These are phyloP conservation scores for Cytospora schulzeri DNA, from an alignment of 2,329 filamentous ascomycete genomes.

Conservation along the genomic window DNA sequence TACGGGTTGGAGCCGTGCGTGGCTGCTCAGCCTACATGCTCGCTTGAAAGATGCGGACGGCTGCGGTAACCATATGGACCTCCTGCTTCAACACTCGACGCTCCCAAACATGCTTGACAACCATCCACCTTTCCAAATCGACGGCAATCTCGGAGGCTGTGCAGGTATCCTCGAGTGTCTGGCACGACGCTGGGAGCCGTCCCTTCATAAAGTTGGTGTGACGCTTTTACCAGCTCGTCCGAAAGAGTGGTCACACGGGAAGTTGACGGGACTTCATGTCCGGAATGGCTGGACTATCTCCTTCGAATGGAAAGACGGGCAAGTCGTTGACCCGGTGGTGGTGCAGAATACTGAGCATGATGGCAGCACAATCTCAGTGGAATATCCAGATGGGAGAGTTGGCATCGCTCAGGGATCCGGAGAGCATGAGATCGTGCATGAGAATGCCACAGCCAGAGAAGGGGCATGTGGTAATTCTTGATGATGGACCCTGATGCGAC, in stretches of 20 bases:
- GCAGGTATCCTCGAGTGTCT: constrained; percentile 50
- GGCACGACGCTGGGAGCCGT: constrained; percentile 40
- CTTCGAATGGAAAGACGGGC: constrained; percentile 40
- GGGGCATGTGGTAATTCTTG: constrained; percentile 14
- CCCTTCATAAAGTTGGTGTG: constrained; percentile 32
- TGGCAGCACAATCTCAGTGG: constrained; percentile 6
- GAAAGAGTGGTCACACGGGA: constrained; percentile 38
- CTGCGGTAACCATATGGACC: constrained; percentile 41
- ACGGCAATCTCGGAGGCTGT: constrained; percentile 53
- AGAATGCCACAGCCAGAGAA: constrained; percentile 1
- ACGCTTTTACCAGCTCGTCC: constrained; percentile 44
- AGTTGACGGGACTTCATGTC: constrained; percentile 39
- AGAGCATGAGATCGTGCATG: constrained; percentile 16
- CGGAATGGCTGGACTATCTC: constrained; percentile 40
- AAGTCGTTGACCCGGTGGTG: constrained; percentile 19
- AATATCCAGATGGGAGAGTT: constrained; percentile 17
- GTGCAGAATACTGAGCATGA: constrained; percentile 1
- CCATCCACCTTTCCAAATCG: constrained; percentile 52
- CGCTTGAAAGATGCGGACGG: constrained; percentile 43
- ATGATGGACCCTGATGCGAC: neutral
- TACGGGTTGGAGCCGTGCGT: constrained; percentile 55
- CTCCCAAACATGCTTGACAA: constrained; percentile 48
- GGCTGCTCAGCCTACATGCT: constrained; percentile 52
- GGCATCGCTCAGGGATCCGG: constrained; percentile 14
- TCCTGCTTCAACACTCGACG: constrained; percentile 44